Percentiles rank a stretch among this genome's conserved stretches.
Evolutionary conservation across 2,329 filamentous ascomycete species (phyloP).

Genomic region (Curvularia lunata): DNA sequence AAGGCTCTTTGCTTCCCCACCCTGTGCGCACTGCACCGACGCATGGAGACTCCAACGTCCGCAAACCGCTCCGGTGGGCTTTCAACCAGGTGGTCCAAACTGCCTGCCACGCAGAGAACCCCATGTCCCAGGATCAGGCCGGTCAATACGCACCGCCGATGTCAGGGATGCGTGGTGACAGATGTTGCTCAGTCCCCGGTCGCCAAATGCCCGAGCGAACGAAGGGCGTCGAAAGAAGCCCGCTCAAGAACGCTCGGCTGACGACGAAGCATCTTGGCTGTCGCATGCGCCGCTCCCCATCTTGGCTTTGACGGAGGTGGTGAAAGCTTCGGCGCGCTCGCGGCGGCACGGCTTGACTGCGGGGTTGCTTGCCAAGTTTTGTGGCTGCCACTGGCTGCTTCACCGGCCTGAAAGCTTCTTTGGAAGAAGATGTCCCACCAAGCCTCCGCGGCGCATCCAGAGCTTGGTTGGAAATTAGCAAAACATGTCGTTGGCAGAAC

Average conservation of each 20-base stretch:
- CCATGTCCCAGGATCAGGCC: background rate
- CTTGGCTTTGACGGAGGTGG: constrained; percentile 30
- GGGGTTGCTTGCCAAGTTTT: constrained; percentile 37
- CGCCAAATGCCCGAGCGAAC: constrained; percentile 7
- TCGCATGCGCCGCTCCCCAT: constrained; percentile 13
- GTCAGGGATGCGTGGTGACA: background rate
- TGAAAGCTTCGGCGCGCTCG: constrained; percentile 10
- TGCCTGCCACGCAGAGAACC: constrained; percentile 3
- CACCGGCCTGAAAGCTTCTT: constrained; percentile 35
- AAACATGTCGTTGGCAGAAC: constrained; percentile 8
- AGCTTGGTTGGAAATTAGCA: constrained; percentile 26
- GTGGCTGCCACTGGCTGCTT: constrained; percentile 33
- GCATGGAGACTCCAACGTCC: background rate
- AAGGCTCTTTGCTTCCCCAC: constrained; percentile 7
- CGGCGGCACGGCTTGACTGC: constrained; percentile 26
- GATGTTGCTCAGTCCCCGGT: background rate
- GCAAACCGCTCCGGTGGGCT: constrained; percentile 3
- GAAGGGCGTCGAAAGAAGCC: constrained; percentile 43
- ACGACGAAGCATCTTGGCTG: constrained; percentile 23
- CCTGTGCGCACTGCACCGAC: constrained; percentile 4
- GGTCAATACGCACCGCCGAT: background rate
- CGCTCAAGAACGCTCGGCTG: constrained; percentile 40
- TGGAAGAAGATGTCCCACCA: constrained; percentile 19
- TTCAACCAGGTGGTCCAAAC: background rate
- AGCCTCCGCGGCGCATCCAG: constrained; percentile 34